phyloP scores from a whole-genome alignment of 176 grass and related monocot genomes.

The Zea luxurians region DNA sequence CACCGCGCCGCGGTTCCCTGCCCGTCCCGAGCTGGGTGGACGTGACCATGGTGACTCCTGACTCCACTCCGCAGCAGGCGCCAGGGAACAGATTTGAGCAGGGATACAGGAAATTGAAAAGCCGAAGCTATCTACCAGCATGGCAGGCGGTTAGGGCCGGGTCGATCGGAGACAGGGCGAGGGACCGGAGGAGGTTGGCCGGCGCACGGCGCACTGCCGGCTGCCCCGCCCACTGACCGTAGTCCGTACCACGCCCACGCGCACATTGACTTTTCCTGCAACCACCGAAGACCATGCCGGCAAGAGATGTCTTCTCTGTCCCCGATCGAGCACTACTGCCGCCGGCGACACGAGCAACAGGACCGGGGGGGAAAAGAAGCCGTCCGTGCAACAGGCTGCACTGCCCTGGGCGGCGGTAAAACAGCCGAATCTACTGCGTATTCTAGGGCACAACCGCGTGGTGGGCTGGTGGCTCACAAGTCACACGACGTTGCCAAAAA shows the following conservation, averaged over 20 bases:
- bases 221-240: neutral
- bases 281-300: neutral
- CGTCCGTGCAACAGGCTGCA: too few species aligned
- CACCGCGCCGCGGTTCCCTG: neutral
- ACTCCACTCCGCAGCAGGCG: neutral
- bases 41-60: neutral
- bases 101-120: constrained; percentile 11
- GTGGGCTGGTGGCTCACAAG: too few species aligned
- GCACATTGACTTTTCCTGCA: neutral
- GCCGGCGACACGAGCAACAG: too few species aligned
- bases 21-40: neutral
- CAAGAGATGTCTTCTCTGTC: neutral
- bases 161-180: too few species aligned
- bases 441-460: too few species aligned
- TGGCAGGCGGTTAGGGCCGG: neutral
- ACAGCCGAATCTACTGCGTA: too few species aligned
- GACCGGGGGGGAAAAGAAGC: too few species aligned
- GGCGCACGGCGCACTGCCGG: constrained; percentile 29
- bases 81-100: neutral
- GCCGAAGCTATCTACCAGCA: neutral
- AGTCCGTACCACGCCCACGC: constrained; percentile 3
- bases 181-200: constrained; percentile 26
- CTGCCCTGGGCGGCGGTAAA: too few species aligned
- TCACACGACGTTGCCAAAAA: neutral
- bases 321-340: neutral